Base-by-base conservation (phyloP, 2,329 filamentous ascomycete species). In the Exserohilum rostratum region DNA sequence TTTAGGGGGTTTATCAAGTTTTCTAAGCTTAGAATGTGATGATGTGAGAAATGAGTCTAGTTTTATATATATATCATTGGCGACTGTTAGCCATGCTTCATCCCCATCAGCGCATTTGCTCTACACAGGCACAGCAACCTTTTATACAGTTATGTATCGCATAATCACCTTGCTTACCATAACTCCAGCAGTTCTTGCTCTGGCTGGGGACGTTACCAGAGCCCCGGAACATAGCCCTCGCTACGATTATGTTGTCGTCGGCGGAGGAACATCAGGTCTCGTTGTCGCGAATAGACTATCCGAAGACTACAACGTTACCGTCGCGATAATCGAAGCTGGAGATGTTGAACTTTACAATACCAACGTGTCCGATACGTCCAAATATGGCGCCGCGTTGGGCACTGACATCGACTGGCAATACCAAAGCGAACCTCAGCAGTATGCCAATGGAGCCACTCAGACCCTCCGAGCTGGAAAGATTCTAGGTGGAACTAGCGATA, bases 241-340 rank as follows among this genome's bases (percentile, higher is more conserved):
- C 18, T 46, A 46, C 31, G 33, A 46, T 27, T 46, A 37, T 15
- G 15, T 46, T 11, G 12, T 46, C 15, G 31, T 46, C 17, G 31
- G 33, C 10, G 44, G 44, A 12, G 31, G 44, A 18, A 46, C 44
- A 9, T 46, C 33, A 15, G 44, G 44, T 17, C 31, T 46, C 25
- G 44, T 46, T 46, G 44, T 35, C 10, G 37, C 37, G 12, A 46
- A 46, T 13, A 25, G 31, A 13, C 44, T 46, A 7, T 46, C 44
- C 20, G 20, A 46, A 37, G 44, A 46, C 20, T 37, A 18, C 20
- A 37, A 46, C 25, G 44, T 46, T 11, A 35, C 20, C 15, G 44
- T 46, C 15, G 44, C 31, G 5, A 35, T 46, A 9, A 46, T 46
- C n/a, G 44, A 37, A 35, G 44, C 44, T 46, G 33, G 33, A 37